Evolutionary conservation across 345 rosid species (phyloP), one percentile per base, ranked within the genome.

Genomic region (Physaria fendleri): DNA sequence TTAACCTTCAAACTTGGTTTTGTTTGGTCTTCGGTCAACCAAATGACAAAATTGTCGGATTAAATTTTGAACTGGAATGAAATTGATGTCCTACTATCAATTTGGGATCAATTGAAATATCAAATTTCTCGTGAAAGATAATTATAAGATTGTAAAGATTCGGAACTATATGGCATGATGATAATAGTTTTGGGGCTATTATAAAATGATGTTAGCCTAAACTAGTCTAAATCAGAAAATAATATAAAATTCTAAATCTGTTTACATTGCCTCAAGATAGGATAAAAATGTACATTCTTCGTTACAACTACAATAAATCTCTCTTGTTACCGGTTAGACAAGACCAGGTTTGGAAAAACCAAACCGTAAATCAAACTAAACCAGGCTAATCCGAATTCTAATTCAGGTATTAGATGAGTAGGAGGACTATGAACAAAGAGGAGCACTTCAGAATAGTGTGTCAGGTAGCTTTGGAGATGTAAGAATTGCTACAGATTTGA

Each of bases 401-500:
- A 60, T 44, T 44, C 62, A 60, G 62, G 67, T 68, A 68, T 44
- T 60, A 68, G 61, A 60, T 25, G 30, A 59, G 18, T 59, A 55
- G 72, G 40, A 49, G 54, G 44, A 51, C 34, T 68, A 68, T 68
- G 56, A 68, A 68, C 72, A 66, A 25, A 40, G 56, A 61, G 57
- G 61, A 76, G 68, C 59, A 32, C 72, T 62, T 76, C 77, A 75
- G 78, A 90, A 90, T 23, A 82, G 81, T 6, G 85, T 78, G 53
- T 82, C 94, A 18, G 76, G 84, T 70, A 85, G 74, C 57, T 73
- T 80, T 4, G 85, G 80, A 13, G 95, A 87, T 23, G 84, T 66
- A 66, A 87, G 69, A 15, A 75, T 49, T 1, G 94, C 89, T 73
- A 90, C 97, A 6, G 85, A 79, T 71, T 85, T 81, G 56, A 80